Evolutionary conservation across 805 yeast genomes (phyloP).

Genomic region (Saccharomycopsis fibuligera): DNA sequence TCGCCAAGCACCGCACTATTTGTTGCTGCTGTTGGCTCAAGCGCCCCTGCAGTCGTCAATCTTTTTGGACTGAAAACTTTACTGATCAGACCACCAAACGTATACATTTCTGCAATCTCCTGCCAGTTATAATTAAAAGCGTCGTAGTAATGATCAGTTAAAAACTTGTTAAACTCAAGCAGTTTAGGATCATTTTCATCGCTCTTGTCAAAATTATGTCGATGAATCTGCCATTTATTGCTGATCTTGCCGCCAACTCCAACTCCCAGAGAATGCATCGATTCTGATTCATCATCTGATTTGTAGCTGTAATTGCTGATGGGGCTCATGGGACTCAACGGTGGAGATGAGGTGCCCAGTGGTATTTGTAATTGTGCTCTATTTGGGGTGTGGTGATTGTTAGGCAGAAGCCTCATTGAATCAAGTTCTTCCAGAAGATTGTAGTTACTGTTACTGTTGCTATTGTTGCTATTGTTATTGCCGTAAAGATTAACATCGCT

Average conservation of each 20-base stretch:
- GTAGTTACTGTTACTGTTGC: background rate
- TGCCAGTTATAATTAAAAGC: constrained; percentile 17
- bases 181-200: constrained; percentile 12
- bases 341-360: constrained; percentile 1
- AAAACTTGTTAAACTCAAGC: constrained; percentile 7
- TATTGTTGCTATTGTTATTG: background rate
- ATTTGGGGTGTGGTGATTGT: no score
- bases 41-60: background rate
- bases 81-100: constrained; percentile 16
- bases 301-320: background rate
- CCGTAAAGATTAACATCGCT: no score
- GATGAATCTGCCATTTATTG: constrained; percentile 12
- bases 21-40: background rate
- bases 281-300: constrained; percentile 2
- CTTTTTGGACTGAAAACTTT: background rate
- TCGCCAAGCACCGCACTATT: background rate
- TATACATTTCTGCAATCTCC: constrained; percentile 16
- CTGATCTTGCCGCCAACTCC: constrained; percentile 7
- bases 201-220: constrained; percentile 17
- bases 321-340: constrained; percentile 11
- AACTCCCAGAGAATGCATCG: constrained; percentile 6
- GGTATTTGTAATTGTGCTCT: no score
- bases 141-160: constrained; percentile 18
- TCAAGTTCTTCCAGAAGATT: background rate
- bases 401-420: background rate